These are phyloP conservation scores for Xanthoceras sorbifolium DNA, from an alignment of 345 rosid species.

Conservation along the genomic window DNA sequence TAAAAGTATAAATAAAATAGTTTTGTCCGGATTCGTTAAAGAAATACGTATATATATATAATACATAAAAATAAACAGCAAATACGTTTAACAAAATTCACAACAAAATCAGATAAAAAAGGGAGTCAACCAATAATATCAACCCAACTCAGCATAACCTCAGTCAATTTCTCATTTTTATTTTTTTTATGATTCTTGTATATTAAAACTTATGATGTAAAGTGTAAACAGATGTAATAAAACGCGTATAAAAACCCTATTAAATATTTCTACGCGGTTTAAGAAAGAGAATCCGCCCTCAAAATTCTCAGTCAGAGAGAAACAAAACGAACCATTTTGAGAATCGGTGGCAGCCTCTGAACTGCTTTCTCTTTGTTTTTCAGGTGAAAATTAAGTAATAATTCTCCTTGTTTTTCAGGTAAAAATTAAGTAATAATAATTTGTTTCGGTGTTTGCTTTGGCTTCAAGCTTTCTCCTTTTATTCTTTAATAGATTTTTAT, in stretches of 20 bases:
- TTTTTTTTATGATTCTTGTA: no score
- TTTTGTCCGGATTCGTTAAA: not conserved
- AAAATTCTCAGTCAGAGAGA: not conserved
- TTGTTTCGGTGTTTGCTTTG: not conserved
- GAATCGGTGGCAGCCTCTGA: not conserved
- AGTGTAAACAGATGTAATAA: not conserved
- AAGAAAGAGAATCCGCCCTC: slow-evolving; percentile 5
- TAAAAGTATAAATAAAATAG: not conserved
- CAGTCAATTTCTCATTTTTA: not conserved
- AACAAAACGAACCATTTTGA: slow-evolving; percentile 14
- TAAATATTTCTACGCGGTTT: slow-evolving; percentile 20
- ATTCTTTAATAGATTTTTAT: not conserved
- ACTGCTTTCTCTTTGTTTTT: not conserved
- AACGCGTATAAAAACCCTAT: slow-evolving; percentile 6
- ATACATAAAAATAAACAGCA: not conserved
- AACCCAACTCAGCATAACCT: not conserved
- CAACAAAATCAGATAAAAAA: not conserved
- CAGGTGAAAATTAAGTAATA: slow-evolving; percentile 8
- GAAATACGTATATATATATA: no score
- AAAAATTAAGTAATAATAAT: not conserved
- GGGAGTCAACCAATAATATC: not conserved
- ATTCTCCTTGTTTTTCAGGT: not conserved
- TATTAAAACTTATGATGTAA: not conserved
- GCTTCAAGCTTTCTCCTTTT: slow-evolving; percentile 21
- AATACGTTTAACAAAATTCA: not conserved